phyloP scores from a whole-genome alignment of 176 grass and related monocot genomes.

The Aechmea fasciata region DNA sequence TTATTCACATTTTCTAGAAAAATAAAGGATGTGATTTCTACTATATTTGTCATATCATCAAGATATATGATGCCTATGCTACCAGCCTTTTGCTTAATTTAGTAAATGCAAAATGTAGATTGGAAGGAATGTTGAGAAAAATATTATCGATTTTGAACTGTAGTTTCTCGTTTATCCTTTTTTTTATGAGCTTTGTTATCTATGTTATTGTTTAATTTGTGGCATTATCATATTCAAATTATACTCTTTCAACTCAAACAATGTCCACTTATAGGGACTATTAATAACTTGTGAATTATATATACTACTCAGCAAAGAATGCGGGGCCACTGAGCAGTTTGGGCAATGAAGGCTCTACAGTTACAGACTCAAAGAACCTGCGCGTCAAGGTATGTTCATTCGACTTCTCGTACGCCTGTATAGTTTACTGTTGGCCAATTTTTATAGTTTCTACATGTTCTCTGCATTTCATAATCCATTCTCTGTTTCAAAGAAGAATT shows the following conservation, averaged over 20 bases:
- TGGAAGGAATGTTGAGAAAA: too few relatives aligned
- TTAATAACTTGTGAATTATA: slow-evolving; percentile 7
- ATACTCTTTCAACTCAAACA: neutral
- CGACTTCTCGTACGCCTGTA: neutral
- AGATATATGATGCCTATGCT: too few relatives aligned
- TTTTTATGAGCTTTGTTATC: neutral
- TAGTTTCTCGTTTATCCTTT: too few relatives aligned
- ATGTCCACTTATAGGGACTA: slow-evolving; percentile 6
- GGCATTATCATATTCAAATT: slow-evolving; percentile 3
- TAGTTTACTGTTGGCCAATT: neutral
- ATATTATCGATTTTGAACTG: too few relatives aligned
- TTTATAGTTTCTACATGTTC: neutral
- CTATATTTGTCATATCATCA: too few relatives aligned
- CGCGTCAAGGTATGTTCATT: slow-evolving; percentile 55
- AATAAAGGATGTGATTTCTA: too few relatives aligned
- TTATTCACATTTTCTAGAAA: too few relatives aligned
- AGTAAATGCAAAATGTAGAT: too few relatives aligned
- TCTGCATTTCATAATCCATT: slow-evolving; percentile 5
- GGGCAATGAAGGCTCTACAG: slow-evolving; percentile 30
- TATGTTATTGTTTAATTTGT: neutral
- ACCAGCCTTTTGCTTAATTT: too few relatives aligned
- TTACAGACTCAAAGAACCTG: slow-evolving; percentile 55
- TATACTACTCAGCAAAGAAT: slow-evolving; percentile 38
- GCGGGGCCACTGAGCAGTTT: slow-evolving; percentile 42
- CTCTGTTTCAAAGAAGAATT: neutral